Evolutionary conservation across 2,329 filamentous ascomycete genomes (phyloP).

Genomic region (Purpureocillium lavendulum): DNA sequence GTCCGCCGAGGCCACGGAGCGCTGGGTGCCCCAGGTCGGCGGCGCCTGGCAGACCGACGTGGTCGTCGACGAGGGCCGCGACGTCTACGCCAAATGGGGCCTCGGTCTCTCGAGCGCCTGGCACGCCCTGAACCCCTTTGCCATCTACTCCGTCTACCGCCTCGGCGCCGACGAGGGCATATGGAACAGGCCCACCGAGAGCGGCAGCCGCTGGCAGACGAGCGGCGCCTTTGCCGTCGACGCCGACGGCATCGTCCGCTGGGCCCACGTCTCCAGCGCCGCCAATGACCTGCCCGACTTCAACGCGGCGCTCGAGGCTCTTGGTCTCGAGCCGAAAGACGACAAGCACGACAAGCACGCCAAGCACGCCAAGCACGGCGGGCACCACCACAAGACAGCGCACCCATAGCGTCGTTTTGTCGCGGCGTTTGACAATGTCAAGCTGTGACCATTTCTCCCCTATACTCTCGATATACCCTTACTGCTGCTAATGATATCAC

Average conservation of each 20-base stretch:
- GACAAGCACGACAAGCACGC: background rate
- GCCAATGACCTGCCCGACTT: constrained; percentile 24
- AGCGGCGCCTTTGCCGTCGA: constrained; percentile 52
- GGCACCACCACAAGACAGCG: background rate
- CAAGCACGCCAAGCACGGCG: background rate
- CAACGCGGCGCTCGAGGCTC: constrained; percentile 15
- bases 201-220: constrained; percentile 61
- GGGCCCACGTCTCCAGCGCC: constrained; percentile 19
- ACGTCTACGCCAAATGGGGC: constrained; percentile 58
- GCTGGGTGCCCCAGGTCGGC: constrained; percentile 47
- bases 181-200: constrained; percentile 57
- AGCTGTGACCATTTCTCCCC: no score
- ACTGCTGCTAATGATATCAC: no score
- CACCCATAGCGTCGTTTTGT: background rate
- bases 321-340: constrained; percentile 9
- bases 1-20: constrained; percentile 40
- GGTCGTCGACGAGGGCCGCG: constrained; percentile 50
- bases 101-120: constrained; percentile 51
- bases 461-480: no score
- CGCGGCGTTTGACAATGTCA: no score
- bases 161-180: constrained; percentile 56
- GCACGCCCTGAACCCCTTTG: constrained; percentile 52
- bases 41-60: constrained; percentile 50
- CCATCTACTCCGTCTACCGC: constrained; percentile 48
- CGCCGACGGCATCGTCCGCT: constrained; percentile 19